phyloP scores from a whole-genome alignment of 2,329 filamentous ascomycete genomes.

The Daldinia sp. region DNA sequence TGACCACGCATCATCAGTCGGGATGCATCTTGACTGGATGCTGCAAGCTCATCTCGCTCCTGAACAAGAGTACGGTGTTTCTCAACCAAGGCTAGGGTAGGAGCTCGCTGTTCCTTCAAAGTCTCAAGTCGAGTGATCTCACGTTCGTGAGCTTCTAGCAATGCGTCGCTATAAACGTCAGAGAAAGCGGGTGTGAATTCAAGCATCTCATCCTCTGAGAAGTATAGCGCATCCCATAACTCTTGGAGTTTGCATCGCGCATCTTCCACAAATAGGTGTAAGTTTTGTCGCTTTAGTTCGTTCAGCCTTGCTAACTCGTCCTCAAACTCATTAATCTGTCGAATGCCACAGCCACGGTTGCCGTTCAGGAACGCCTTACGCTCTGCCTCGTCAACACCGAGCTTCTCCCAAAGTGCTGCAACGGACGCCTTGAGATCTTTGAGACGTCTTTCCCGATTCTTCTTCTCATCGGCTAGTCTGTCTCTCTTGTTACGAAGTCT shows the following conservation, averaged over 20 bases:
- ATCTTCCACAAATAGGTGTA: slow-evolving; percentile 96
- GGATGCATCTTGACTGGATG: slow-evolving; percentile 94
- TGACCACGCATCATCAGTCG: slow-evolving; percentile 90
- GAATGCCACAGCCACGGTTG: slow-evolving; percentile 90
- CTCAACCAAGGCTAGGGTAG: slow-evolving; percentile 84
- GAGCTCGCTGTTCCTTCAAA: slow-evolving; percentile 87
- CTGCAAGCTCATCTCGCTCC: slow-evolving; percentile 87
- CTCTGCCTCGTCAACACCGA: slow-evolving; percentile 85
- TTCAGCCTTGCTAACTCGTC: slow-evolving; percentile 88
- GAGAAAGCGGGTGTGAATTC: slow-evolving; percentile 98
- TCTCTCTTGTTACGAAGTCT: slow-evolving; percentile 81
- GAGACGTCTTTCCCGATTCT: slow-evolving; percentile 79
- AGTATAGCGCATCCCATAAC: slow-evolving; percentile 93
- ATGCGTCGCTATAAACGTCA: slow-evolving; percentile 95
- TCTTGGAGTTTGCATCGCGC: slow-evolving; percentile 90
- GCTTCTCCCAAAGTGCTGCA: slow-evolving; percentile 89
- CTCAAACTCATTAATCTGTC: slow-evolving; percentile 95
- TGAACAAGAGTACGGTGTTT: slow-evolving; percentile 84
- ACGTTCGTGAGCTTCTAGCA: slow-evolving; percentile 93
- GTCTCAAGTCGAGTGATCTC: slow-evolving; percentile 87
- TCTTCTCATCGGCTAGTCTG: slow-evolving; percentile 89
- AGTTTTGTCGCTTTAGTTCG: slow-evolving; percentile 93
- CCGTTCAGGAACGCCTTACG: slow-evolving; percentile 85
- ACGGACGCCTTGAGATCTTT: slow-evolving; percentile 81
- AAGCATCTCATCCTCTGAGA: slow-evolving; percentile 98